Base-by-base conservation (phyloP, 345 rosid species). In the Syzygium oleosum region DNA sequence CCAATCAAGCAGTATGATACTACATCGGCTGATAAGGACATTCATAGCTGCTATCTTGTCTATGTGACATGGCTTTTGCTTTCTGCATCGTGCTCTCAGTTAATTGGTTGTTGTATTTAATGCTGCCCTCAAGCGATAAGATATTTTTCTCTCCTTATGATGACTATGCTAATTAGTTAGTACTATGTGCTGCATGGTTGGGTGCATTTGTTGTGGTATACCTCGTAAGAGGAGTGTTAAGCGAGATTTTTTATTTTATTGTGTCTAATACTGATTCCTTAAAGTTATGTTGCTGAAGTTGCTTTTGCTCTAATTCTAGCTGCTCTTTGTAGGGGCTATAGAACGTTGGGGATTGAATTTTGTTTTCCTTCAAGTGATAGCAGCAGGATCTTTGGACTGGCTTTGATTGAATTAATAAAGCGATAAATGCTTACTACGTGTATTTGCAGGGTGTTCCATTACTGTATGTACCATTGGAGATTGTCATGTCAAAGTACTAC, bases 391-490 rank as follows among this genome's bases (percentile, higher is more conserved):
- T 73, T 73, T 73, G 80, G 80, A 73, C 80, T 34, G 49, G 4
- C 49, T 73, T 73, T 73, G 49, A 73, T 73, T 73, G 80, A 73
- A 73, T 73, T 73, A 41, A 38, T 19, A 73, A 38, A 0, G 83
- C 4, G 4, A 73, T 19, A 0, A 41, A 10, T 73, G 27, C 49
- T 73, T 73, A 73, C 53, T 73, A 25, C 49, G 12, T 51, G 56
- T 87, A 49, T 51, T 61, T 77, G 43, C 92, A 98, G 98, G 98
- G 98, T 73, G 96, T 94, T 56, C 99, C 98, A 3, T 90, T 98
- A 88, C 90, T 98, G 55, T 96, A 96, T 91, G 98, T 98, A 80
- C 99, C 99, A 25, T 91, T 94, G 87, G 99, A 98, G 93, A 93
- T 94, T 85, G 95, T 96, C 65, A 49, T 98, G 96, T 98, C 99